Evolutionary conservation across 108 stramenopile genomes (phyloP).

Genomic region (Chaetoceros tenuissimus): DNA sequence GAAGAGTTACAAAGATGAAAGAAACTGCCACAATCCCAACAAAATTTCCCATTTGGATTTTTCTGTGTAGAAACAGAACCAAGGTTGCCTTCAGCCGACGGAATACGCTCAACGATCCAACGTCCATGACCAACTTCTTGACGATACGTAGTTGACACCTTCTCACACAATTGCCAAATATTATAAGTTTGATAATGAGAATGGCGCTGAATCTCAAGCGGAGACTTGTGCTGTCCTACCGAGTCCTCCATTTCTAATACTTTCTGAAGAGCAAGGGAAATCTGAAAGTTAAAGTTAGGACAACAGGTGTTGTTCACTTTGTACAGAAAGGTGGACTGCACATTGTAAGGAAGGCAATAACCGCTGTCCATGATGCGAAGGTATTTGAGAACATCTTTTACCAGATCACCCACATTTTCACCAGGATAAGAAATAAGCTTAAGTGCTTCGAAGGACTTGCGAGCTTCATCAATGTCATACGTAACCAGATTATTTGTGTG

Average conservation of each 20-base stretch:
- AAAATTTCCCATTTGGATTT: too few relatives aligned
- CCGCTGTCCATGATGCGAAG: constrained; percentile 1
- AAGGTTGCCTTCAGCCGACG: too few relatives aligned
- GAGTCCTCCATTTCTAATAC: neutral
- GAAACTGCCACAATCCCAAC: too few relatives aligned
- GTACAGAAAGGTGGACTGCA: neutral
- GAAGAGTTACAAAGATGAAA: too few relatives aligned
- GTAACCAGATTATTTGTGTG: neutral
- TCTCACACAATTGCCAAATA: neutral
- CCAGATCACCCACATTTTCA: constrained; percentile 1
- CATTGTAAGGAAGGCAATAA: neutral
- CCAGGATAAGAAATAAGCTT: neutral
- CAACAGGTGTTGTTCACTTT: neutral
- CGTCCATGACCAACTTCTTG: neutral
- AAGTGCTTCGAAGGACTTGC: neutral
- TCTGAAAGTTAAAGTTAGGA: neutral
- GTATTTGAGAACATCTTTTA: neutral
- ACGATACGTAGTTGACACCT: neutral
- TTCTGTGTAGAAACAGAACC: too few relatives aligned
- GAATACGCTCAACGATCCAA: too few relatives aligned
- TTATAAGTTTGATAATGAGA: neutral
- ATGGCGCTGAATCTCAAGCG: neutral
- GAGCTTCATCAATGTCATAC: constrained; percentile 1
- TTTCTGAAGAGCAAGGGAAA: neutral
- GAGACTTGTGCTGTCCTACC: neutral